These are phyloP conservation scores for Phytophthora capsici DNA, from an alignment of 352 stramenopile species.

Conservation along the genomic window DNA sequence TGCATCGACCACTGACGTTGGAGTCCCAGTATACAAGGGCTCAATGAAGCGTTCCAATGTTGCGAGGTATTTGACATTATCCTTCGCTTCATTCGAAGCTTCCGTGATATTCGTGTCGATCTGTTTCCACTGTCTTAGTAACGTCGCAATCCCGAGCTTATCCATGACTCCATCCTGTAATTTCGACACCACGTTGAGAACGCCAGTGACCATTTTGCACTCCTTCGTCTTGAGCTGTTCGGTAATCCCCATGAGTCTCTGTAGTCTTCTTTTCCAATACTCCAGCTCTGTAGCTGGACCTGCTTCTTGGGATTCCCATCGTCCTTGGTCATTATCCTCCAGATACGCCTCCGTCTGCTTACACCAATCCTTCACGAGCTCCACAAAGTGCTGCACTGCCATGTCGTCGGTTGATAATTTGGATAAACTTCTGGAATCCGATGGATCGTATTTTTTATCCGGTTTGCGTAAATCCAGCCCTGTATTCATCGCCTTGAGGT, in stretches of 20 bases:
- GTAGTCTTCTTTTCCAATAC: slow-evolving; percentile 87
- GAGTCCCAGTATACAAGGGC: slow-evolving; percentile 73
- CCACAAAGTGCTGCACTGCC: slow-evolving; percentile 83
- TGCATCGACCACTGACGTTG: slow-evolving; percentile 68
- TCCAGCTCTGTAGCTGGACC: slow-evolving; percentile 86
- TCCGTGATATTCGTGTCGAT: slow-evolving; percentile 91
- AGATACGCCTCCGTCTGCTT: slow-evolving; percentile 87
- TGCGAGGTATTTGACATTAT: slow-evolving; percentile 88
- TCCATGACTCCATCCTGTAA: slow-evolving; percentile 68
- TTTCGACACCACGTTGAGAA: slow-evolving; percentile 86
- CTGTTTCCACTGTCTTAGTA: slow-evolving; percentile 87
- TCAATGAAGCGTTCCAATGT: slow-evolving; percentile 90
- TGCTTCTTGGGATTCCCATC: slow-evolving; percentile 84
- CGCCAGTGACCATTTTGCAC: slow-evolving; percentile 86
- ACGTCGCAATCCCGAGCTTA: slow-evolving; percentile 61
- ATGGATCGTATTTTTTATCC: slow-evolving; percentile 81
- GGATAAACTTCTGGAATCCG: slow-evolving; percentile 72
- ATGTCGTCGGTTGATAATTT: slow-evolving; percentile 72
- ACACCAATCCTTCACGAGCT: slow-evolving; percentile 91
- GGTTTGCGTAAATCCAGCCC: slow-evolving; percentile 90
- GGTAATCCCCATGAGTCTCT: slow-evolving; percentile 87
- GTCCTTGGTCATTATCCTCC: slow-evolving; percentile 80
- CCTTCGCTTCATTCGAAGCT: slow-evolving; percentile 84
- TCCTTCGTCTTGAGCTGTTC: slow-evolving; percentile 91
- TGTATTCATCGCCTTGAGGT: slow-evolving; percentile 89